Evolutionary conservation across 2,329 filamentous ascomycete species (phyloP).

Genomic region (Ilyonectria robusta): DNA sequence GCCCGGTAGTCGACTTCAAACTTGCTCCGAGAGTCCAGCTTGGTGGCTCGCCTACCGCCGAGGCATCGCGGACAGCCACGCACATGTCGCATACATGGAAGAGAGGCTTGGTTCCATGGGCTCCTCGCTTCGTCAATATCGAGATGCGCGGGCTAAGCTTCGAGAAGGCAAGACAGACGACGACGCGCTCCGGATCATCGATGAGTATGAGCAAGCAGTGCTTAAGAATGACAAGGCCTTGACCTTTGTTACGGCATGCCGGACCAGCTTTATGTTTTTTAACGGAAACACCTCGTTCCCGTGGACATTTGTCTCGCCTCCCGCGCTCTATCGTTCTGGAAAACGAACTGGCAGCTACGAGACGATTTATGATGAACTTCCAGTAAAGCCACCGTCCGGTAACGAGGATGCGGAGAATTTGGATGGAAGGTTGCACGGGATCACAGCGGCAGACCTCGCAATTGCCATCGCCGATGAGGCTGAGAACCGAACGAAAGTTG

Average conservation of each 20-base stretch:
- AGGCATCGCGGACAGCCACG: slow-evolving; percentile 23
- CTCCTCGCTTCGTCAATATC: not conserved
- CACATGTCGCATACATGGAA: slow-evolving; percentile 23
- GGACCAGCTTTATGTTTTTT: slow-evolving; percentile 23
- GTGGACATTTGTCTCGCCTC: slow-evolving; percentile 22
- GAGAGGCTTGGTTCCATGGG: slow-evolving; percentile 16
- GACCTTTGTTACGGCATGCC: slow-evolving; percentile 11
- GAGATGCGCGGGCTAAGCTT: not conserved
- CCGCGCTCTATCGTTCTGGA: slow-evolving; percentile 18
- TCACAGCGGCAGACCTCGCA: slow-evolving; percentile 29
- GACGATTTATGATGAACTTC: slow-evolving; percentile 11
- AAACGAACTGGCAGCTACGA: slow-evolving; percentile 15
- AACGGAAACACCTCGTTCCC: slow-evolving; percentile 23
- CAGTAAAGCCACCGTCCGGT: slow-evolving; percentile 9
- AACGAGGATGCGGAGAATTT: not conserved
- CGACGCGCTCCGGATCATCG: not conserved
- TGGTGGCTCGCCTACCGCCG: slow-evolving; percentile 19
- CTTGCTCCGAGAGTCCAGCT: slow-evolving; percentile 15
- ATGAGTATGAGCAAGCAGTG: slow-evolving; percentile 8
- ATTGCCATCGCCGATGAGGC: slow-evolving; percentile 32
- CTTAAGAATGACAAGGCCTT: slow-evolving; percentile 8
- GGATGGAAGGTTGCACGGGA: slow-evolving; percentile 16
- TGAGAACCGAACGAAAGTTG: slow-evolving; percentile 2
- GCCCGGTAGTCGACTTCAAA: not conserved
- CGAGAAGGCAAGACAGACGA: not conserved